phyloP scores from a whole-genome alignment of 2,329 filamentous ascomycete species.

The Trichoderma gracile region DNA sequence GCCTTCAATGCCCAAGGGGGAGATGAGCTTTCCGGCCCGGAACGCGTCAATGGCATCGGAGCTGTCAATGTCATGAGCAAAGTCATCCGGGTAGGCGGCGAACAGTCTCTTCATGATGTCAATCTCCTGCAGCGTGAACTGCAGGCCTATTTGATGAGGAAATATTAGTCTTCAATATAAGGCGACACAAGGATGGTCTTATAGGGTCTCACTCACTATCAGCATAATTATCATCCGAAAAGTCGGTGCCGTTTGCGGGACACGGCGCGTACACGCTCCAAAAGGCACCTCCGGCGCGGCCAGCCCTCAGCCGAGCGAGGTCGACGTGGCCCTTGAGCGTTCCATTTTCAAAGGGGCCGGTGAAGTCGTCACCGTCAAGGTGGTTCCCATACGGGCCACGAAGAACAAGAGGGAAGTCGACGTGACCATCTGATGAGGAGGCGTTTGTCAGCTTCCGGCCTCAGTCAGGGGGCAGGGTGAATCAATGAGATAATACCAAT shows the following conservation, averaged over 20 bases:
- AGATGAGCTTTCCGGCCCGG: slow-evolving; percentile 65
- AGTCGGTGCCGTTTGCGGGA: slow-evolving; percentile 70
- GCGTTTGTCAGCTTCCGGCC: not conserved
- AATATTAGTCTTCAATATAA: not conserved
- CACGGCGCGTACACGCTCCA: slow-evolving; percentile 87
- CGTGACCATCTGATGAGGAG: slow-evolving; percentile 70
- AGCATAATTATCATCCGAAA: slow-evolving; percentile 71
- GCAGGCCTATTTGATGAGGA: slow-evolving; percentile 50
- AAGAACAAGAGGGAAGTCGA: slow-evolving; percentile 79
- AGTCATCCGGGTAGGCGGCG: slow-evolving; percentile 64
- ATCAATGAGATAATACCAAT: slow-evolving; percentile 44
- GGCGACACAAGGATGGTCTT: too few relatives aligned
- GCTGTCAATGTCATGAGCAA: slow-evolving; percentile 65
- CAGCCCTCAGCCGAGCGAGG: slow-evolving; percentile 69
- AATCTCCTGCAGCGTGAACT: slow-evolving; percentile 71
- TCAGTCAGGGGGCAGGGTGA: not conserved
- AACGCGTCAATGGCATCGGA: slow-evolving; percentile 64
- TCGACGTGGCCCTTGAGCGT: slow-evolving; percentile 73
- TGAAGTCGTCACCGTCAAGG: slow-evolving; percentile 74
- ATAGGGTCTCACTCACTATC: slow-evolving; percentile 48
- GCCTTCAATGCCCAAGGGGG: slow-evolving; percentile 79
- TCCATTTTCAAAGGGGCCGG: slow-evolving; percentile 70
- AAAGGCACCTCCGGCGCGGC: slow-evolving; percentile 80
- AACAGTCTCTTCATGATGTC: slow-evolving; percentile 69
- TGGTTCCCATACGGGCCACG: slow-evolving; percentile 69